Conservation (phyloP, 2,329 filamentous ascomycete species). For the Botryotinia narcissicola region DNA sequence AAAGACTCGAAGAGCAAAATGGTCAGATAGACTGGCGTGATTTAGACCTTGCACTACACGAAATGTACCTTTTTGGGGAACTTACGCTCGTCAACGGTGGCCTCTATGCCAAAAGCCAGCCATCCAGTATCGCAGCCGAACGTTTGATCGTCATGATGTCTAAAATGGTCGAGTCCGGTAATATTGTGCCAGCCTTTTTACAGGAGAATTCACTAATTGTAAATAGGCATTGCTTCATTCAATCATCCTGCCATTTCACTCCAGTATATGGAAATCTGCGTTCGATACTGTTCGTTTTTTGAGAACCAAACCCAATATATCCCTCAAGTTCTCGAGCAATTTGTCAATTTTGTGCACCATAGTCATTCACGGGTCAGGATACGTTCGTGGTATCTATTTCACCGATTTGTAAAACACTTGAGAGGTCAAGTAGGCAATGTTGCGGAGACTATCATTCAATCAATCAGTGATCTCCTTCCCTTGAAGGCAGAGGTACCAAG, state of each 20-base stretch:
- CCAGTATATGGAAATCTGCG: conserved; percentile 98
- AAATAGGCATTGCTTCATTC: conserved; percentile 76
- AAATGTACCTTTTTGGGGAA: conserved; percentile 95
- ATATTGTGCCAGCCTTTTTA: conserved; percentile 37
- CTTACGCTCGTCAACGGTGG: conserved; percentile 86
- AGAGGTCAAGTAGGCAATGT: conserved; percentile 82
- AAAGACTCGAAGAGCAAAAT: conserved; percentile 71
- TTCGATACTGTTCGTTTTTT: conserved; percentile 90
- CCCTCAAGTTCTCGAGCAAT: conserved; percentile 83
- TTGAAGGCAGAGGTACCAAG: conserved; percentile 88
- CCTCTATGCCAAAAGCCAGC: conserved; percentile 79
- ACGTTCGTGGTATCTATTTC: conserved; percentile 95
- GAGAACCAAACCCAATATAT: conserved; percentile 80
- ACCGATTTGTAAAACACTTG: conserved; percentile 86
- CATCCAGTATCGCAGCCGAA: conserved; percentile 75
- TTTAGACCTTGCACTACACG: conserved; percentile 86
- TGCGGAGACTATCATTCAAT: conserved; percentile 86
- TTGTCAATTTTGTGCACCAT: conserved; percentile 87
- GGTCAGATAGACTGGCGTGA: conserved; percentile 88
- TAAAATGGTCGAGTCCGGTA: conserved; percentile 91
- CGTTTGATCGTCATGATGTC: conserved; percentile 88
- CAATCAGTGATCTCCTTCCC: conserved; percentile 80
- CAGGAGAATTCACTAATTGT: conserved; percentile 32
- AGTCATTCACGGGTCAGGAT: conserved; percentile 82
- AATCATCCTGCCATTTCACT: conserved; percentile 88